phyloP scores from a whole-genome alignment of 2,329 filamentous ascomycete genomes.

The Aspergillus pseudoterreus region DNA sequence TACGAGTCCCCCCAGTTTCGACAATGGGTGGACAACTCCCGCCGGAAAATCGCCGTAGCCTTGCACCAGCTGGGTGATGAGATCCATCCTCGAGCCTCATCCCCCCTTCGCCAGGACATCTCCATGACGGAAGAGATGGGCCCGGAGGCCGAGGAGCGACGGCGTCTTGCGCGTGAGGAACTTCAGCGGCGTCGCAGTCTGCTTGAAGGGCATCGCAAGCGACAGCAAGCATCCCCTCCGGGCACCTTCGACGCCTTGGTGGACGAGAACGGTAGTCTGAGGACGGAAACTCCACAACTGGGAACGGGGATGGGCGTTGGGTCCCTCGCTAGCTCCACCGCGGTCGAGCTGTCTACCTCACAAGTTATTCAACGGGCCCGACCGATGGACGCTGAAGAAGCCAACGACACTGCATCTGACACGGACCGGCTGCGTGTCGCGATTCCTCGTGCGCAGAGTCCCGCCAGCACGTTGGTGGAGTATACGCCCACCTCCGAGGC shows the following conservation, averaged over 20 bases:
- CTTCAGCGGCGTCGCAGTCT: slow-evolving; percentile 41
- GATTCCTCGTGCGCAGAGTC: slow-evolving; percentile 35
- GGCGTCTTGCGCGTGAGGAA: slow-evolving; percentile 43
- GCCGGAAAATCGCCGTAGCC: slow-evolving; percentile 58
- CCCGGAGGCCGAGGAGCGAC: slow-evolving; percentile 42
- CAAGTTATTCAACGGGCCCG: slow-evolving; percentile 25
- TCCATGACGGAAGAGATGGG: slow-evolving; percentile 47
- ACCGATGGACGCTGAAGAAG: slow-evolving; percentile 9
- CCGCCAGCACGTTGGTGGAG: slow-evolving; percentile 41
- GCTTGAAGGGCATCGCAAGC: slow-evolving; percentile 36
- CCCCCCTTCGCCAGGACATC: slow-evolving; percentile 33
- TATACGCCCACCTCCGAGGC: slow-evolving; percentile 46
- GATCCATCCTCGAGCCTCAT: slow-evolving; percentile 46
- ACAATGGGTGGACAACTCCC: slow-evolving; percentile 59
- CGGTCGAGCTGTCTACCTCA: slow-evolving; percentile 28
- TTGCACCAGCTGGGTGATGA: slow-evolving; percentile 59
- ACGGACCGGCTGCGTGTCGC: slow-evolving; percentile 23
- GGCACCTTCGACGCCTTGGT: slow-evolving; percentile 44
- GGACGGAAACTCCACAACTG: slow-evolving; percentile 8
- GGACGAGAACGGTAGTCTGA: slow-evolving; percentile 37
- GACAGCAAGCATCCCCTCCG: slow-evolving; percentile 20
- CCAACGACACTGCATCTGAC: slow-evolving; percentile 8
- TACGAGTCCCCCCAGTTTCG: slow-evolving; percentile 62
- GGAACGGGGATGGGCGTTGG: slow-evolving; percentile 7
- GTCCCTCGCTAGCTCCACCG: slow-evolving; percentile 33